phyloP scores from a whole-genome alignment of 345 rosid genomes.

The Eucalyptus lansdowneana region DNA sequence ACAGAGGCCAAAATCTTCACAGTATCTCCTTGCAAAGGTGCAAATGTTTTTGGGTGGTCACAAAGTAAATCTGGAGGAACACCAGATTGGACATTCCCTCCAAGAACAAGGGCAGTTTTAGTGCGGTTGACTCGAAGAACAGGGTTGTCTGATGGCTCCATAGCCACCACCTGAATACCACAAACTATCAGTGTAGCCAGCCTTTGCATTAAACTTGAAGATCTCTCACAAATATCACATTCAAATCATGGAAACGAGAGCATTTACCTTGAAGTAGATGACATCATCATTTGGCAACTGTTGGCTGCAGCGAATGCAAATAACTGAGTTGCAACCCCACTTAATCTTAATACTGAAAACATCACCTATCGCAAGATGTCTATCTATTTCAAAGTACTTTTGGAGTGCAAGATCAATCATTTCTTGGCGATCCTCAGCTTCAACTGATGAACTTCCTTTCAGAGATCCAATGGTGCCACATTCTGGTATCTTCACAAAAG shows the following conservation, averaged over 20 bases:
- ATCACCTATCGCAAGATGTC: conserved; percentile 65
- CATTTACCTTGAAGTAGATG: conserved; percentile 72
- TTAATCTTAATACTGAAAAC: conserved; percentile 44
- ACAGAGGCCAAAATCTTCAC: conserved; percentile 67
- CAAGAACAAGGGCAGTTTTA: conserved; percentile 92
- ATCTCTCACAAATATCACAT: not conserved
- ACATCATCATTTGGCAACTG: conserved; percentile 14
- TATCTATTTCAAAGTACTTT: conserved; percentile 65
- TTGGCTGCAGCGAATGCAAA: conserved; percentile 64
- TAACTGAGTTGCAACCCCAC: conserved; percentile 71
- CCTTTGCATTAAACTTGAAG: not conserved
- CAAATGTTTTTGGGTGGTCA: conserved; percentile 24
- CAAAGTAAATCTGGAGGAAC: conserved; percentile 67
- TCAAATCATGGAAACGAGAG: not conserved
- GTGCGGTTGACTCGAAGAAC: conserved; percentile 62
- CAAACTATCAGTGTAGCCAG: conserved; percentile 10
- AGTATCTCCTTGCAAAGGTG: conserved; percentile 55
- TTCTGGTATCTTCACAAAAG: conserved; percentile 85
- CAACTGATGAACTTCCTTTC: conserved; percentile 43
- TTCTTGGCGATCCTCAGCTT: conserved; percentile 79
- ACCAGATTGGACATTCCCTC: conserved; percentile 67
- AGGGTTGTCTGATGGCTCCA: conserved; percentile 82
- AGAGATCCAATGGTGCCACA: conserved; percentile 69
- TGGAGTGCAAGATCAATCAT: conserved; percentile 77
- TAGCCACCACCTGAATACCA: conserved; percentile 58